A percentile compares a stretch with the other conserved stretches of the same genome.
Conservation (phyloP, 305 asterid genomes). For the Solanum hybrid region DNA sequence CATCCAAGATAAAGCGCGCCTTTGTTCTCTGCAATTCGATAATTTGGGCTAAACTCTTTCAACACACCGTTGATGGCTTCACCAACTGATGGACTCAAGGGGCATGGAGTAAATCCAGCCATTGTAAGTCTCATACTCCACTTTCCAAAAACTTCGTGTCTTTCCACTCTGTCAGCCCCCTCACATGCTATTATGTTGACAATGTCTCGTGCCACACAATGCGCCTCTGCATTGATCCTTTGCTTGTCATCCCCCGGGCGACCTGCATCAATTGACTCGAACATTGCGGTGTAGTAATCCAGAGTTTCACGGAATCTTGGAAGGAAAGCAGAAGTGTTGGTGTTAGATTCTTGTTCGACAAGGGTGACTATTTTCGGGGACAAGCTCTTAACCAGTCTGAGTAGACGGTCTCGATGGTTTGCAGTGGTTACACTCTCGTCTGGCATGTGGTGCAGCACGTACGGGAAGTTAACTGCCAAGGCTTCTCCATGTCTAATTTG, state of each 20-base stretch:
- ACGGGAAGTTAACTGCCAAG: conserved; percentile 69
- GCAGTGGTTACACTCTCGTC: conserved; percentile 66
- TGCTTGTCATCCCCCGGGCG: conserved; percentile 59
- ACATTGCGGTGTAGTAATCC: conserved; percentile 65
- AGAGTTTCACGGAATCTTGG: conserved; percentile 53
- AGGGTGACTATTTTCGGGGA: conserved; percentile 66
- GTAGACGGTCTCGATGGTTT: conserved; percentile 62
- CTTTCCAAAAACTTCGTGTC: conserved; percentile 82
- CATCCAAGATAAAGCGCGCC: conserved; percentile 74
- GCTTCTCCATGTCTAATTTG: conserved; percentile 46
- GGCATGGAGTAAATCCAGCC: conserved; percentile 68
- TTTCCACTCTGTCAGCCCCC: conserved; percentile 75
- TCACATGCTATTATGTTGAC: conserved; percentile 86
- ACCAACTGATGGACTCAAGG: conserved; percentile 51
- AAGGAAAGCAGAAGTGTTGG: conserved; percentile 48
- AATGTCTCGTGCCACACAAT: conserved; percentile 76
- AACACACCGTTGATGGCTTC: conserved; percentile 40
- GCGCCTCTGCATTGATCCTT: conserved; percentile 72
- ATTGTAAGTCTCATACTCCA: conserved; percentile 63
- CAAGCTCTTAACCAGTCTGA: conserved; percentile 48
- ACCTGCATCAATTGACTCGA: conserved; percentile 71
- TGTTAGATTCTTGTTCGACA: conserved; percentile 67
- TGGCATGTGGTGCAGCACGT: conserved; percentile 68
- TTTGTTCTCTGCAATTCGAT: conserved; percentile 33
- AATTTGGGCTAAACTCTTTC: conserved; percentile 55